These are phyloP conservation scores for Amylocarpus encephaloides DNA, from an alignment of 2,329 filamentous ascomycete species.

Conservation along the genomic window DNA sequence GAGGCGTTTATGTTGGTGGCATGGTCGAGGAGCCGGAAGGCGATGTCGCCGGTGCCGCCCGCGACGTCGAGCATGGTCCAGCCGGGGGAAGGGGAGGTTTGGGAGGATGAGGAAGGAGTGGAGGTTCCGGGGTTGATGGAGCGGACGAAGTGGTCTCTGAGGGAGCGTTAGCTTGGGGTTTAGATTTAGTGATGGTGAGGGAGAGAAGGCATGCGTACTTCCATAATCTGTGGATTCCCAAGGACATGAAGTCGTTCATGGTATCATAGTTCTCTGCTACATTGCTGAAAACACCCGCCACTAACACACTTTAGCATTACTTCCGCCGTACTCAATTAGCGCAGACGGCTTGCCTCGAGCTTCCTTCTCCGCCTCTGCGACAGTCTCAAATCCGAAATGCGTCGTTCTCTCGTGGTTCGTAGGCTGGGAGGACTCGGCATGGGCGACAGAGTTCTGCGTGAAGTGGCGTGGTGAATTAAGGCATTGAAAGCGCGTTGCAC, in stretches of 20 bases:
- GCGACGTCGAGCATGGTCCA: conserved; percentile 90
- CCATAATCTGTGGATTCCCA: conserved; percentile 95
- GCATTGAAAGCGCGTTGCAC: conserved; percentile 17
- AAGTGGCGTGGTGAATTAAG: conserved; percentile 15
- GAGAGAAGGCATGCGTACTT: conserved; percentile 46
- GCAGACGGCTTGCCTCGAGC: conserved; percentile 24
- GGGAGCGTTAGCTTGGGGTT: neutral
- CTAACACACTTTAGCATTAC: conserved; percentile 15
- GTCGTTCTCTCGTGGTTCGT: conserved; percentile 29
- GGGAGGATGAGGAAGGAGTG: conserved; percentile 36
- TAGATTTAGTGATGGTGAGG: neutral
- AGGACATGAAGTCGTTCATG: conserved; percentile 99
- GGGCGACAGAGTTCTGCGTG: conserved; percentile 12
- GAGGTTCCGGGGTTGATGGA: conserved; percentile 65
- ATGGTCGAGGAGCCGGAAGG: conserved; percentile 91
- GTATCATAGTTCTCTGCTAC: conserved; percentile 85
- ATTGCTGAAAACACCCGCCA: conserved; percentile 80
- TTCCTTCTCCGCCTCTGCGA: conserved; percentile 32
- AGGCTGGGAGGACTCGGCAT: conserved; percentile 15
- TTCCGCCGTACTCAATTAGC: neutral
- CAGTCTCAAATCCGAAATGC: conserved; percentile 33
- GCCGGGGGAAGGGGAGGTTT: conserved; percentile 40
- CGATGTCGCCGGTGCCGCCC: conserved; percentile 95
- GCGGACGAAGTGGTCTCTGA: conserved; percentile 82
- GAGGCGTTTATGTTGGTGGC: conserved; percentile 76